Percentiles rank a stretch among this genome's conserved stretches.
Conservation (phyloP, 2,329 filamentous ascomycete species). For the Curvularia hawaiiensis region DNA sequence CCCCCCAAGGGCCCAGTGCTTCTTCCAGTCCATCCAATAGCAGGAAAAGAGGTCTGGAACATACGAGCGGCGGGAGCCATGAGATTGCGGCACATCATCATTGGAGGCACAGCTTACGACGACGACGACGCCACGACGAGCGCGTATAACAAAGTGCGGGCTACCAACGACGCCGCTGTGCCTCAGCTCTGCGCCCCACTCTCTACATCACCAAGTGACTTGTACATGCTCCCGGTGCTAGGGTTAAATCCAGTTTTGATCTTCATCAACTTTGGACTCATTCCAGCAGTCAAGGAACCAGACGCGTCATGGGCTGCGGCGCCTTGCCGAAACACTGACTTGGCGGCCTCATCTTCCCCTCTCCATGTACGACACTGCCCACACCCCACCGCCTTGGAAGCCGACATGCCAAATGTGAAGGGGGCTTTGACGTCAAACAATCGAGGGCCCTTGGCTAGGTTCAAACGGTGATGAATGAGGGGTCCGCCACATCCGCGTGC, state of each 20-base stretch:
- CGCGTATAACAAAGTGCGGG: neutral
- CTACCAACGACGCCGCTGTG: too few species aligned
- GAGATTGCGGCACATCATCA: neutral
- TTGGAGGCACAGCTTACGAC: neutral
- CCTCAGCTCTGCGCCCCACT: neutral
- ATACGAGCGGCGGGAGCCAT: neutral
- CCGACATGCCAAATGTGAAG: neutral
- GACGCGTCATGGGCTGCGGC: neutral
- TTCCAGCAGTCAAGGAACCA: neutral
- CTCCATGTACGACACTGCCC: neutral
- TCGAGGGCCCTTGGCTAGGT: too few species aligned
- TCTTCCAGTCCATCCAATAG: neutral
- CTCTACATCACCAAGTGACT: neutral
- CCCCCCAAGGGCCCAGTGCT: neutral
- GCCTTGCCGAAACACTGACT: neutral
- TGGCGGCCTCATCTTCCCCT: neutral
- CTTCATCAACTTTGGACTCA: neutral
- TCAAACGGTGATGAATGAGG: too few species aligned
- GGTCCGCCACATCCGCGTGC: neutral
- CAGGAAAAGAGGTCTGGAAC: neutral
- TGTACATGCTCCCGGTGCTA: too few species aligned
- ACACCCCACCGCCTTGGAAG: neutral
- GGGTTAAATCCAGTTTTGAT: neutral
- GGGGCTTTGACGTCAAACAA: too few species aligned
- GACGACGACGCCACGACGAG: neutral